Evolutionary conservation across 75 land plant genomes (phyloP).

Genomic region (Chamaecyparis obtusa): DNA sequence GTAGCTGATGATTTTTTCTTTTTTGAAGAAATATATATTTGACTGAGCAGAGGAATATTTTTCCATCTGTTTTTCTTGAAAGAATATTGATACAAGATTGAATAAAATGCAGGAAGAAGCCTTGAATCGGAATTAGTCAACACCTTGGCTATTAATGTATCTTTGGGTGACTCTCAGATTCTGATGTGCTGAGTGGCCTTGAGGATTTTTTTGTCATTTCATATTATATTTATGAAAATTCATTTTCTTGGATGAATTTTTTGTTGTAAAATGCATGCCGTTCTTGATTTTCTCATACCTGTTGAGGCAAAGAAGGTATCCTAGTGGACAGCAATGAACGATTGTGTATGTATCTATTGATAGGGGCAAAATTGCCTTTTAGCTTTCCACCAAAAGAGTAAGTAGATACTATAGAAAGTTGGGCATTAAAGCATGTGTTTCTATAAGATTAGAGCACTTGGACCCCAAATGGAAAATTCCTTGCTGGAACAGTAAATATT

Average conservation of each 20-base stretch:
- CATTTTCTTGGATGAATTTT: background rate
- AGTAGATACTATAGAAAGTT: background rate
- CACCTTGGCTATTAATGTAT: background rate
- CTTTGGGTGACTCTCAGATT: background rate
- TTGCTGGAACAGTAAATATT: background rate
- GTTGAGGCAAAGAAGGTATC: background rate
- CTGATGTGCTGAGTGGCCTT: background rate
- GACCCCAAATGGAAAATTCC: background rate
- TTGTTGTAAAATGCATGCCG: background rate
- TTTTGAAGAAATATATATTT: background rate
- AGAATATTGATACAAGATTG: slow-evolving; percentile 3
- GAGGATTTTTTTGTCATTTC: slow-evolving; percentile 4
- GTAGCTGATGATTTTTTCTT: background rate
- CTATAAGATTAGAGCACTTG: background rate
- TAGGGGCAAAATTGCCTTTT: background rate
- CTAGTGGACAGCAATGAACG: background rate
- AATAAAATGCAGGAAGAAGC: slow-evolving; percentile 7
- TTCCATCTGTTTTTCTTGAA: background rate
- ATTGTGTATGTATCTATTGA: background rate
- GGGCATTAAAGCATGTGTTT: background rate
- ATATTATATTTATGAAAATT: background rate
- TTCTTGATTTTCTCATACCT: background rate
- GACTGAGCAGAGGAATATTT: background rate
- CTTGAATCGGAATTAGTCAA: slow-evolving; percentile 2
- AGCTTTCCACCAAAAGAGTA: slow-evolving; percentile 1